Percentiles rank a stretch among this genome's conserved stretches.
Evolutionary conservation across 176 grass and related monocot genomes (phyloP).

Genomic region (Oryza glumipatula): DNA sequence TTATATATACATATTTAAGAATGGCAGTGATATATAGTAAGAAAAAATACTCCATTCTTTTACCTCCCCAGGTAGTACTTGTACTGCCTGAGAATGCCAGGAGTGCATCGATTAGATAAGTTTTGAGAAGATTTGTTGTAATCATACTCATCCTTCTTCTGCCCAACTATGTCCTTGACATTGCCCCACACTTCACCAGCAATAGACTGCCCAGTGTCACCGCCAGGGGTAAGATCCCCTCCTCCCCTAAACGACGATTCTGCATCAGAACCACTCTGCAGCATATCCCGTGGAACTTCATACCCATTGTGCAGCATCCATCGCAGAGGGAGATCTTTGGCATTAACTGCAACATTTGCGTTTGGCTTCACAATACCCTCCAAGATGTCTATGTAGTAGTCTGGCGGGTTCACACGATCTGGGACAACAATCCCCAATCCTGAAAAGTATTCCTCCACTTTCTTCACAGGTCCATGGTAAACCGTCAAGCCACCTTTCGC

Average conservation of each 20-base stretch:
- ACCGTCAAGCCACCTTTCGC: constrained; percentile 81
- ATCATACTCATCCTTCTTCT: constrained; percentile 76
- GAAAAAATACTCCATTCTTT: background rate
- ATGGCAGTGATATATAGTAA: no score
- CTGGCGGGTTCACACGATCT: constrained; percentile 83
- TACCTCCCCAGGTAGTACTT: constrained; percentile 89
- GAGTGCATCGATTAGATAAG: constrained; percentile 73
- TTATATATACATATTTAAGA: background rate
- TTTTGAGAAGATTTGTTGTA: constrained; percentile 70
- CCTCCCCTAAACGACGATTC: constrained; percentile 54
- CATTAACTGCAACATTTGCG: constrained; percentile 43
- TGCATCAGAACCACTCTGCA: constrained; percentile 55
- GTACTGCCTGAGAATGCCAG: constrained; percentile 67
- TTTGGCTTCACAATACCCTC: constrained; percentile 78
- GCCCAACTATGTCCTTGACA: constrained; percentile 70
- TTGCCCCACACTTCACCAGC: constrained; percentile 75
- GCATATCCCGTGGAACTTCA: constrained; percentile 76
- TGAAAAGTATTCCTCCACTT: constrained; percentile 85
- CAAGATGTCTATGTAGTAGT: constrained; percentile 92
- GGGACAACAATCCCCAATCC: constrained; percentile 70
- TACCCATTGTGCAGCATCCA: constrained; percentile 93
- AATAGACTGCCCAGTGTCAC: constrained; percentile 42
- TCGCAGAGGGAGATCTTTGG: constrained; percentile 77
- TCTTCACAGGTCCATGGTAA: constrained; percentile 81
- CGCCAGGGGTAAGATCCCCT: constrained; percentile 20